These are phyloP conservation scores for Henckelia pumila DNA, from an alignment of 257 asterid genomes.

Conservation along the genomic window DNA sequence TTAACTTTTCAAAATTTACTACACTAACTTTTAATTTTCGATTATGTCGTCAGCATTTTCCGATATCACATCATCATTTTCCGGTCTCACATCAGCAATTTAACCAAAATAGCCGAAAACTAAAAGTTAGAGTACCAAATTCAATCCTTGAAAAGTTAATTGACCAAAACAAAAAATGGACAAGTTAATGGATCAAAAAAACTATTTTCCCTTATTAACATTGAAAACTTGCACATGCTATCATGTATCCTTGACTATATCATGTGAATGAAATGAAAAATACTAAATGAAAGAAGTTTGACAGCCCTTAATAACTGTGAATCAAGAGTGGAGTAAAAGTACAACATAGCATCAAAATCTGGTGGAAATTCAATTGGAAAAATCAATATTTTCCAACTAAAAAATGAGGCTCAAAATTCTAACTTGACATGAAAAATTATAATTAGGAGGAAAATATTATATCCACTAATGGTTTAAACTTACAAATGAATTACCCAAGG, in stretches of 20 bases:
- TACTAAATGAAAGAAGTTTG: slow-evolving; percentile 13
- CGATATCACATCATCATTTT: no score
- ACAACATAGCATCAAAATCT: slow-evolving; percentile 6
- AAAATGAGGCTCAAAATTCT: background rate
- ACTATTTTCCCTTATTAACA: slow-evolving; percentile 10
- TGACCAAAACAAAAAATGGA: no score
- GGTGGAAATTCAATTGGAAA: slow-evolving; percentile 1
- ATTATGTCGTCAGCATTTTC: no score
- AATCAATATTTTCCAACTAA: background rate
- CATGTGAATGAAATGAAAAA: slow-evolving; percentile 1
- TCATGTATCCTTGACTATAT: background rate
- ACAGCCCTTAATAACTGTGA: slow-evolving; percentile 14
- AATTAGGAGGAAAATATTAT: slow-evolving; percentile 18
- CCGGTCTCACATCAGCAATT: no score
- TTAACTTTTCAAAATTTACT: no score
- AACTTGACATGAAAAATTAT: background rate
- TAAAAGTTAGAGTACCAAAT: no score
- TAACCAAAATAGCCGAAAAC: no score
- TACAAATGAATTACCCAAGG: slow-evolving; percentile 70
- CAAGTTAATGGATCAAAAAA: no score
- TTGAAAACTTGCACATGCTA: slow-evolving; percentile 9
- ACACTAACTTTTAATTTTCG: no score
- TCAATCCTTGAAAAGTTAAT: no score
- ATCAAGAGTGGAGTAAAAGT: background rate
- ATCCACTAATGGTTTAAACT: slow-evolving; percentile 28